Evolutionary conservation across 768 basidiomycete genomes (phyloP).

Genomic region (Leucocoprinus sp.): DNA sequence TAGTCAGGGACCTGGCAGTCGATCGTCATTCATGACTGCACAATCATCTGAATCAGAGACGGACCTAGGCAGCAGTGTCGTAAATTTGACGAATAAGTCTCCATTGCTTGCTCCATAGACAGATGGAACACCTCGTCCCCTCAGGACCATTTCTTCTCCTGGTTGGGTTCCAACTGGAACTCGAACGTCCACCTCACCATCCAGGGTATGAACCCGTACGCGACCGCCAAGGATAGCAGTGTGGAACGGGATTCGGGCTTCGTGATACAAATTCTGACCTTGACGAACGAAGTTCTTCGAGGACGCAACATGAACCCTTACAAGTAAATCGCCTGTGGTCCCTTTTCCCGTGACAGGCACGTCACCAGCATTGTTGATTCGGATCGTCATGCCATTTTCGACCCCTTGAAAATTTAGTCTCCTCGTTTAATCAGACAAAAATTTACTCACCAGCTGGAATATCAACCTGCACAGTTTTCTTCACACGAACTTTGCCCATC

Average conservation of each 20-base stretch:
- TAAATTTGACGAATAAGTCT: conserved; percentile 86
- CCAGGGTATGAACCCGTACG: conserved; percentile 88
- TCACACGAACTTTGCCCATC: conserved; percentile 77
- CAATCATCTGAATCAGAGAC: conserved; percentile 16
- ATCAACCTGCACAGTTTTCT: conserved; percentile 70
- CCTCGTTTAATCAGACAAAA: conserved; percentile 6
- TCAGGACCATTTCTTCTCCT: conserved; percentile 94
- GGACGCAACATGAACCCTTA: conserved; percentile 76
- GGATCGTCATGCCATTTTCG: conserved; percentile 91
- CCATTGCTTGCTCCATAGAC: conserved; percentile 57
- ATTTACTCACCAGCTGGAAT: conserved; percentile 71
- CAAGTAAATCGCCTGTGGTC: conserved; percentile 73
- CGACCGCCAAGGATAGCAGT: conserved; percentile 88
- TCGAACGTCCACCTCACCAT: conserved; percentile 92
- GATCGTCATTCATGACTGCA: conserved; percentile 8
- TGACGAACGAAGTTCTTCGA: conserved; percentile 86
- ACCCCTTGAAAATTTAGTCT: conserved; percentile 45
- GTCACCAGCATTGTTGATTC: conserved; percentile 76
- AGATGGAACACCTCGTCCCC: conserved; percentile 71
- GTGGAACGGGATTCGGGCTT: conserved; percentile 85
- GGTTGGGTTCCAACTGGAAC: conserved; percentile 91
- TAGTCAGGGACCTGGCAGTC: conserved; percentile 60
- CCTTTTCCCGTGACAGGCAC: conserved; percentile 76
- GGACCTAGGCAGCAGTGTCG: conserved; percentile 84
- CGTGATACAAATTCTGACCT: conserved; percentile 85